phyloP scores from a whole-genome alignment of 2,329 filamentous ascomycete genomes.

The Fusarium nelsonii region DNA sequence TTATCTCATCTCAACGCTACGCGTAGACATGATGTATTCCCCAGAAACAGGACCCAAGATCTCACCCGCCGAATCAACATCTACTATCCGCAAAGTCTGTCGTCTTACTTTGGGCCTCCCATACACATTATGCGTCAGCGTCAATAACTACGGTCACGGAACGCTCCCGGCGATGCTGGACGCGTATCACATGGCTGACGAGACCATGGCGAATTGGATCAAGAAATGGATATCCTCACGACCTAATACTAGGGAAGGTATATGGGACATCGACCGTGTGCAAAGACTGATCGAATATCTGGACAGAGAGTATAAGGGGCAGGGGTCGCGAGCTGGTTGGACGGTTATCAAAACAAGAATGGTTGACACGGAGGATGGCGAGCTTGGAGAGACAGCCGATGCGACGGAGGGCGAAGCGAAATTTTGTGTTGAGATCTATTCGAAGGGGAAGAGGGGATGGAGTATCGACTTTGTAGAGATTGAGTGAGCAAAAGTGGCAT shows the following conservation, averaged over 20 bases:
- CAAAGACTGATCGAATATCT: slow-evolving; percentile 28
- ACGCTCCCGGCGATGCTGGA: slow-evolving; percentile 38
- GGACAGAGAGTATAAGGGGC: slow-evolving; percentile 27
- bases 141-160: slow-evolving; percentile 35
- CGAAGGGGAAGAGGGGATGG: slow-evolving; percentile 28
- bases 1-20: slow-evolving; percentile 24
- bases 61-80: neutral
- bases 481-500: neutral
- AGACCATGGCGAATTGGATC: slow-evolving; percentile 22
- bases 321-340: slow-evolving; percentile 22
- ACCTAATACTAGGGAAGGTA: slow-evolving; percentile 29
- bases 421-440: slow-evolving; percentile 39
- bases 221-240: slow-evolving; percentile 20
- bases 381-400: neutral
- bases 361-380: slow-evolving; percentile 30
- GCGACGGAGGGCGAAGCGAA: neutral
- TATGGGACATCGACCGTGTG: slow-evolving; percentile 35
- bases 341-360: slow-evolving; percentile 30
- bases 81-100: slow-evolving; percentile 19
- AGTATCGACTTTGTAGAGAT: slow-evolving; percentile 42
- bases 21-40: slow-evolving; percentile 33
- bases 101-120: slow-evolving; percentile 28
- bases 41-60: slow-evolving; percentile 1
- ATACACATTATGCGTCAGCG: slow-evolving; percentile 11
- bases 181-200: slow-evolving; percentile 29